Percentiles rank a stretch among this genome's conserved stretches.
These are phyloP conservation scores for Posidonia australis DNA, from an alignment of 106 monocot species.

Conservation along the genomic window DNA sequence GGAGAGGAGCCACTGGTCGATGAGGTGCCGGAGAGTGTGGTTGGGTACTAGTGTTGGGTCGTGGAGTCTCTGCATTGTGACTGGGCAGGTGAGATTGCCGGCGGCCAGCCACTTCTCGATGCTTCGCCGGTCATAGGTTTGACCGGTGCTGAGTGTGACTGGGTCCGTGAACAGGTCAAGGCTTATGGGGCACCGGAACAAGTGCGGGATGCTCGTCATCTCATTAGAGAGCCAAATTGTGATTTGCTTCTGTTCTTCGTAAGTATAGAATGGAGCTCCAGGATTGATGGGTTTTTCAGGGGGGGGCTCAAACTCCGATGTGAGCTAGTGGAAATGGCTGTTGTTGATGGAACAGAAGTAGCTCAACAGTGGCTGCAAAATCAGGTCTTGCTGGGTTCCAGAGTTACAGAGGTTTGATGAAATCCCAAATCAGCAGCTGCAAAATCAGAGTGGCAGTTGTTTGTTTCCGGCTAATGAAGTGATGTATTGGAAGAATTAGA, in stretches of 20 bases:
- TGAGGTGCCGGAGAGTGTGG: conserved; percentile 77
- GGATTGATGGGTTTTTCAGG: background rate
- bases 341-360: background rate
- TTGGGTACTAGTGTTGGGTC: conserved; percentile 69
- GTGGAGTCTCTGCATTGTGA: conserved; percentile 77
- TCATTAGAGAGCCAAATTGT: background rate
- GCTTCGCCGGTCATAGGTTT: conserved; percentile 81
- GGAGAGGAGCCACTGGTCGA: conserved; percentile 64
- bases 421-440: background rate
- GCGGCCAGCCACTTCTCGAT: conserved; percentile 76
- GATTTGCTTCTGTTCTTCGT: too few species aligned
- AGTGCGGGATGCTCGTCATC: conserved; percentile 52
- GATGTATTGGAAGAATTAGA: background rate
- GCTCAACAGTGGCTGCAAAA: background rate
- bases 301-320: too few species aligned
- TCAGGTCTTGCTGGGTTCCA: too few species aligned
- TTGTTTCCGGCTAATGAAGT: background rate
- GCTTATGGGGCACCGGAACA: conserved; percentile 87
- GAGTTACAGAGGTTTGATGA: background rate
- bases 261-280: background rate
- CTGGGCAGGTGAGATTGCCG: conserved; percentile 80
- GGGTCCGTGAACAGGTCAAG: conserved; percentile 88
- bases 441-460: background rate
- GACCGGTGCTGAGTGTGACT: conserved; percentile 85
- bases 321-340: background rate